These are phyloP conservation scores for Penicillium arizonense DNA, from an alignment of 495 filamentous ascomycete species.

Conservation along the genomic window DNA sequence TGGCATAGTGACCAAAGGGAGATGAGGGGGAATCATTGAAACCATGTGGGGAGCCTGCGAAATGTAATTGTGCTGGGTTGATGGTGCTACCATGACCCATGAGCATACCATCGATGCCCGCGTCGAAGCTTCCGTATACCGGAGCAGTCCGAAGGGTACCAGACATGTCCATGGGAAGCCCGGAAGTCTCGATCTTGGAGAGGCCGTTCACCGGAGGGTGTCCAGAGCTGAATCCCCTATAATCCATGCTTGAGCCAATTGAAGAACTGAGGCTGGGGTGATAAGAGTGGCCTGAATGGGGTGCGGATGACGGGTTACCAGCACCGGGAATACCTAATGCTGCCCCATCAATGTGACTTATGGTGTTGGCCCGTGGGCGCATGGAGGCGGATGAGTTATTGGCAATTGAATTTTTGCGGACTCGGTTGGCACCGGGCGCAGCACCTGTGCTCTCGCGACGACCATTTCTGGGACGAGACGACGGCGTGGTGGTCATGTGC, in stretches of 20 bases:
- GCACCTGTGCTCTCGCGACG: constrained; percentile 79
- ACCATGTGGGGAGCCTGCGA: constrained; percentile 75
- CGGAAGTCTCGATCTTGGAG: constrained; percentile 80
- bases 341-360: constrained; percentile 85
- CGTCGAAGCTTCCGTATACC: constrained; percentile 63
- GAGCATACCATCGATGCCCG: constrained; percentile 73
- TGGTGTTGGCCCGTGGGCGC: constrained; percentile 93
- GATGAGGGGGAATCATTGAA: constrained; percentile 67
- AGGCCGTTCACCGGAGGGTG: constrained; percentile 58
- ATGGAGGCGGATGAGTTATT: constrained; percentile 61
- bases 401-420: constrained; percentile 90
- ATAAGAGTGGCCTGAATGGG: constrained; percentile 51
- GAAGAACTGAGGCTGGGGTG: constrained; percentile 67
- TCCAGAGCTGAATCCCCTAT: constrained; percentile 68
- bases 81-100: constrained; percentile 79
- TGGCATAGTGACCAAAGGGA: constrained; percentile 66
- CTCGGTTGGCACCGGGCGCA: constrained; percentile 67
- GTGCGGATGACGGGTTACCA: constrained; percentile 55
- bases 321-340: constrained; percentile 71
- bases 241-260: constrained; percentile 60
- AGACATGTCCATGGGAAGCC: constrained; percentile 60
- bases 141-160: constrained; percentile 78
- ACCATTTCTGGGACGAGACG: constrained; percentile 79
- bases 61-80: constrained; percentile 94
- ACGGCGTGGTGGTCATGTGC: constrained; percentile 91